Evolutionary conservation across 2,329 filamentous ascomycete species (phyloP).

Genomic region (Dactylellina sp.): DNA sequence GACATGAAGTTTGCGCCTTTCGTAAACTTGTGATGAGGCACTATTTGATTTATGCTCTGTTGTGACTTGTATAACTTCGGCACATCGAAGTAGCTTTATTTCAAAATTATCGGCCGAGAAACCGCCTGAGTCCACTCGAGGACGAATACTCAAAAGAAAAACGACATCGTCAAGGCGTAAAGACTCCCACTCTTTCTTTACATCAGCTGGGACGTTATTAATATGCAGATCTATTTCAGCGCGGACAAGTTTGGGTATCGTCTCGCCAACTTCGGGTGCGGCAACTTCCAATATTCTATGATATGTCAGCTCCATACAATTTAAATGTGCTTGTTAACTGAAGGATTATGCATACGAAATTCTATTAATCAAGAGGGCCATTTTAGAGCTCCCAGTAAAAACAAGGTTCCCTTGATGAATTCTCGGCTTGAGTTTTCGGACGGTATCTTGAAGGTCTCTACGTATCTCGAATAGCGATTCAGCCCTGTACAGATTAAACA

Average conservation of each 20-base stretch:
- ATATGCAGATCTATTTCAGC: slow-evolving; percentile 89
- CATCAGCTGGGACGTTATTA: slow-evolving; percentile 77
- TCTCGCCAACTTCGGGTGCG: slow-evolving; percentile 83
- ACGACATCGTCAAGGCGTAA: slow-evolving; percentile 88
- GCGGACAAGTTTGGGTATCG: slow-evolving; percentile 83
- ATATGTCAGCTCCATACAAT: slow-evolving; percentile 54
- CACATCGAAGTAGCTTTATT: slow-evolving; percentile 78
- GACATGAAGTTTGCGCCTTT: slow-evolving; percentile 78
- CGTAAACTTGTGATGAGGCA: slow-evolving; percentile 73
- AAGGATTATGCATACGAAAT: slow-evolving; percentile 70
- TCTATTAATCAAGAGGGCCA: slow-evolving; percentile 88
- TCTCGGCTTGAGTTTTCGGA: slow-evolving; percentile 82
- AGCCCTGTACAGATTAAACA: slow-evolving; percentile 85
- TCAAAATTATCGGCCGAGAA: slow-evolving; percentile 72
- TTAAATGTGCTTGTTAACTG: background rate
- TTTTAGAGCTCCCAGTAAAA: slow-evolving; percentile 88
- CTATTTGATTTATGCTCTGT: slow-evolving; percentile 83
- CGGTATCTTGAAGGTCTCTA: slow-evolving; percentile 84
- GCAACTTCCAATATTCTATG: slow-evolving; percentile 81
- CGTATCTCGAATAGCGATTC: slow-evolving; percentile 95
- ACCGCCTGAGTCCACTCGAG: background rate
- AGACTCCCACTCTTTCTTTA: slow-evolving; percentile 89
- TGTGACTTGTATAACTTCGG: slow-evolving; percentile 84
- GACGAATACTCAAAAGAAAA: slow-evolving; percentile 82
- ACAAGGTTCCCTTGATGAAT: slow-evolving; percentile 72